These are phyloP conservation scores for Apiospora aurea DNA, from an alignment of 2,329 filamentous ascomycete species.

Conservation along the genomic window DNA sequence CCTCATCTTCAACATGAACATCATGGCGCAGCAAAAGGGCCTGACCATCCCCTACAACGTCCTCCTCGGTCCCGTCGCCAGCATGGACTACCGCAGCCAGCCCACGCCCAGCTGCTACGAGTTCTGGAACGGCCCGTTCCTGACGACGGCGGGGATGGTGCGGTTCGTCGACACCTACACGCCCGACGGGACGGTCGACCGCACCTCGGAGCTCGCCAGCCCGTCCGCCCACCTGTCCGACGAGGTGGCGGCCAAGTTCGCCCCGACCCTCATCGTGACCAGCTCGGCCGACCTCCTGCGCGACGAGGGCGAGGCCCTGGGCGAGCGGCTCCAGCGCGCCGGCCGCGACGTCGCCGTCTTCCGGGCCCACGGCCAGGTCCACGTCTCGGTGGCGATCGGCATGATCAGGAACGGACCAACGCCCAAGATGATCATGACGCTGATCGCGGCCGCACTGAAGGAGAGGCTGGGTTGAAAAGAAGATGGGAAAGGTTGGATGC, in stretches of 20 bases:
- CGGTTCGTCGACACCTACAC: not conserved
- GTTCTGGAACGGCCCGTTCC: not conserved
- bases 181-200: not conserved
- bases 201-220: not conserved
- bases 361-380: not conserved
- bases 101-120: not conserved
- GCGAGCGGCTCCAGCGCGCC: conserved; percentile 3
- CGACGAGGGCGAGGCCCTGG: not conserved
- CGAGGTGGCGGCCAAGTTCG: not conserved
- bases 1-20: not conserved
- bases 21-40: not conserved
- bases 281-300: not conserved
- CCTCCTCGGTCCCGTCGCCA: not conserved
- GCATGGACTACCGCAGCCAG: not conserved
- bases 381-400: not conserved
- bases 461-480: not conserved
- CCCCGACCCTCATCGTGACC: conserved; percentile 5
- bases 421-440: not conserved
- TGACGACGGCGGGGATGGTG: not conserved
- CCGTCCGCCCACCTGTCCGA: not conserved
- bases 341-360: conserved; percentile 1
- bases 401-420: not conserved
- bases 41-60: not conserved
- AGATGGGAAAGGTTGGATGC: too few relatives aligned
- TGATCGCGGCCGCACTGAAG: not conserved